Evolutionary conservation across 192 early-diverging fungal genomes (phyloP), one percentile per base, ranked within the genome.

Genomic region (Kickxella alabastrina): DNA sequence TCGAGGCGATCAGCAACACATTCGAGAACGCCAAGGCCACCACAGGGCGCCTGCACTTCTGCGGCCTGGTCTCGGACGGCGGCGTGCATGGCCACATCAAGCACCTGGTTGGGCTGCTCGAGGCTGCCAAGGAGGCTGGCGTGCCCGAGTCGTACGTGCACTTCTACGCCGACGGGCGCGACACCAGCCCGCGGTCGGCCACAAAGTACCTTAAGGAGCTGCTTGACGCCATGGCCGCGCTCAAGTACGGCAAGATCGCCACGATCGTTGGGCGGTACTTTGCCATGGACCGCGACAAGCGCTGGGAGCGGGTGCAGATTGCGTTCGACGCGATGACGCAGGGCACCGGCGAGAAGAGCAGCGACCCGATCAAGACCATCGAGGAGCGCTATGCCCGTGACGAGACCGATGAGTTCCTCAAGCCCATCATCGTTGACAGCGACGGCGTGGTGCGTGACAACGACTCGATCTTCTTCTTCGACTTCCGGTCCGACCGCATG

Each of bases 201-300:
- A 73, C 80, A 38, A 85, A 70, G 45, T 99, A 99, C 70, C 59
- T 95, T 49, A 59, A 78, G 53, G 77, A 89, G 57, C 78, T 97
- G 58, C 65, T 57, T 59, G 51, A 81, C 29, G 79, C 83, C 54
- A 57, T 89, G 54, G 55, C 70, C 23, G 46, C 44, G 26, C 51
- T 65, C 74, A 42, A 43, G 57, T 97, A 93, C 75, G 94, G 95
- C 50, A 79, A 79, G 57, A 39, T 99, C n/a, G 94, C 95, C 12
- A 93, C 92, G 25, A 85, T 98, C 44, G 79, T 85, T 10, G 97
- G 97, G 22, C 86, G 97, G 41, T 99, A 99, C 85, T 99, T 97
- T 68, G 95, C 95, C 49, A 99, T 99, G 97, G 97, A 99, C 74
- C 90, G 97, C 69, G 97, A 99, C 77, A 99, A 99, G 86, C 88